A percentile compares a stretch with the other conserved stretches of the same genome.
Conservation (phyloP, 768 basidiomycete genomes). For the Termitomyces sp. region DNA sequence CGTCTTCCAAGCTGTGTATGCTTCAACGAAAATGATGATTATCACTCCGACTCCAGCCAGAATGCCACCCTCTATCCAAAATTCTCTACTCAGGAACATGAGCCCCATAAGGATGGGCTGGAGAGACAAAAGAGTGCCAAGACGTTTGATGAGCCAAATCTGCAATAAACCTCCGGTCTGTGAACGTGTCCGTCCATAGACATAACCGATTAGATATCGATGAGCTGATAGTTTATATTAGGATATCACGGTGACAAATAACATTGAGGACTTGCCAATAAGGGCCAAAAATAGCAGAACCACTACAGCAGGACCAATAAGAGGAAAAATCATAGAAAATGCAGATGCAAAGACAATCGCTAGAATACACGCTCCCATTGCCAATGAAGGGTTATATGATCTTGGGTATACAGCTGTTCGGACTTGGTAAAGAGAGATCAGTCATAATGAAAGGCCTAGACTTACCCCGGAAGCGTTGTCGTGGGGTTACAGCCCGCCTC, state of each 20-base stretch:
- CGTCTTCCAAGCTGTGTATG: conserved; percentile 45
- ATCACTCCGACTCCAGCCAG: conserved; percentile 49
- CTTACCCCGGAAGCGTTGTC: conserved; percentile 74
- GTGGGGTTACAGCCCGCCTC: conserved; percentile 61
- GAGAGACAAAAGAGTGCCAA: conserved; percentile 63
- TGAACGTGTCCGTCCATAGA: conserved; percentile 65
- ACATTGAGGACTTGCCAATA: conserved; percentile 42
- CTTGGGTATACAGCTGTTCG: conserved; percentile 59
- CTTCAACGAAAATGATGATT: conserved; percentile 56
- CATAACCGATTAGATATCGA: conserved; percentile 74
- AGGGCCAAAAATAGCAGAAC: conserved; percentile 60
- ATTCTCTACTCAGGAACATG: conserved; percentile 55
- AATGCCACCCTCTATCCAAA: conserved; percentile 71
- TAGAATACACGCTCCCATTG: conserved; percentile 59
- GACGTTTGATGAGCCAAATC: conserved; percentile 69
- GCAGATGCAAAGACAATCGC: conserved; percentile 68
- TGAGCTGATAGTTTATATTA: conserved; percentile 43
- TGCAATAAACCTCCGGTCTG: conserved; percentile 72
- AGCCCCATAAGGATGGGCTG: conserved; percentile 75
- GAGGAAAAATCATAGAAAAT: conserved; percentile 71
- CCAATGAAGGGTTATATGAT: conserved; percentile 64
- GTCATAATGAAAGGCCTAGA: conserved; percentile 1
- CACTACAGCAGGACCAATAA: conserved; percentile 66
- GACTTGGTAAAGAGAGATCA: conserved; percentile 2
- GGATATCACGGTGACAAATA: background rate